These are phyloP conservation scores for Peronospora belbahrii DNA, from an alignment of 352 stramenopile species.

Conservation along the genomic window DNA sequence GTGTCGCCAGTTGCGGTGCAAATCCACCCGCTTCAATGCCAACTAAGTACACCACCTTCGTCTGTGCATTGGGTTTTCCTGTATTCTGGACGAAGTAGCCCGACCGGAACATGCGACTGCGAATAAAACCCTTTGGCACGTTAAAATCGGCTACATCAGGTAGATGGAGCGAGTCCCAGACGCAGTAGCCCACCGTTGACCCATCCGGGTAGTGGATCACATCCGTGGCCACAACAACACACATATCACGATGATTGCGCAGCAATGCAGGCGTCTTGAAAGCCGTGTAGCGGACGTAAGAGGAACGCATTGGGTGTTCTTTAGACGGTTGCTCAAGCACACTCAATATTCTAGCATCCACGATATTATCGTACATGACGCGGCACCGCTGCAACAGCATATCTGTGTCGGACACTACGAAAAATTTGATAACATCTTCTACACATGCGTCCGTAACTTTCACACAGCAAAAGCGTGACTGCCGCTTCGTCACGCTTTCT, in stretches of 20 bases:
- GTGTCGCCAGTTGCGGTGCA: constrained; percentile 21
- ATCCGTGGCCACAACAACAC: constrained; percentile 33
- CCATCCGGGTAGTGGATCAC: constrained; percentile 28
- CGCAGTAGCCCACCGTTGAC: constrained; percentile 35
- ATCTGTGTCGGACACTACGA: constrained; percentile 27
- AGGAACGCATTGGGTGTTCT: constrained; percentile 26
- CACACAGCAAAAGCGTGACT: constrained; percentile 37
- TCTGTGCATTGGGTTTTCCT: constrained; percentile 15
- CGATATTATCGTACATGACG: constrained; percentile 39
- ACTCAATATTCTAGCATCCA: constrained; percentile 29
- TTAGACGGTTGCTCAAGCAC: constrained; percentile 27
- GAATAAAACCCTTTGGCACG: constrained; percentile 26
- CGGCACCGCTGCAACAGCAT: constrained; percentile 26
- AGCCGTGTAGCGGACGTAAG: constrained; percentile 34
- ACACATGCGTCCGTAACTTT: constrained; percentile 22
- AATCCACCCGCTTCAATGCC: constrained; percentile 34
- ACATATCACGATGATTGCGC: constrained; percentile 34
- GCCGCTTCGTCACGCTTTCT: constrained; percentile 18
- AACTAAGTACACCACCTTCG: constrained; percentile 35
- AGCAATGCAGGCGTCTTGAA: constrained; percentile 30
- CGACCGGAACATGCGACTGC: constrained; percentile 36
- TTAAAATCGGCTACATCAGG: constrained; percentile 29
- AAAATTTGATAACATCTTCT: constrained; percentile 34
- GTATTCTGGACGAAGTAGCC: constrained; percentile 35
- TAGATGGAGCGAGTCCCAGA: constrained; percentile 39